Evolutionary conservation across 306 rosid genomes (phyloP), one percentile per base, ranked within the genome.

Genomic region (Lupinus albus): DNA sequence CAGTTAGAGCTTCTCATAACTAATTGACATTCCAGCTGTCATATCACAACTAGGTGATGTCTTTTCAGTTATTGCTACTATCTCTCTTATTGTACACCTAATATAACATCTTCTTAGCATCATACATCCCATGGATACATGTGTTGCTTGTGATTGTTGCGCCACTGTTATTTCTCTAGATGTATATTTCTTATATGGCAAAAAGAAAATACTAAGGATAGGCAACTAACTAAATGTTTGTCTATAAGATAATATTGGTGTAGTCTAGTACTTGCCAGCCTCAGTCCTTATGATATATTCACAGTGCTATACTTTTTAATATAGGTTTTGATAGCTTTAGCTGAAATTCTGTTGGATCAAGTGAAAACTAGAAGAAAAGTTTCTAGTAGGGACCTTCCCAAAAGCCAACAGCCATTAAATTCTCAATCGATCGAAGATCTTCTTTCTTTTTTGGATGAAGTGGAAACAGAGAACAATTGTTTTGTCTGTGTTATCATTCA

Each of bases 361-460:
- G 50, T 86, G 80, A 93, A 84, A 84, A 50, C 76, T 68, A 84
- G 78, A 72, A 68, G 59, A 47, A 82, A 13, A 55, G 73, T 68
- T 75, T 59, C 80, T 17, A 25, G 73, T 13, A 81, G 80, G 68
- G 83, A 71, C 68, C 58, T 50, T 4, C 54, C 89, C 33, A 88
- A 73, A 80, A 72, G 48, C 21, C 87, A 83, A 47, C 93, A 77
- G 55, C 80, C 88, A 50, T 83, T 80, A 76, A 88, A 41, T 78
- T 76, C 92, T 57, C 87, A 80, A 59, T 88, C 99, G 59, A 75
- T 86, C 72, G 97, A 88, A 11, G 95, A 90, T 61, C 83, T 89
- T 78, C 90, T 93, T 50, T 78, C 87, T 61, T 86, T 84, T 74
- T 82, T 93, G 83, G 80, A 85, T 76, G 88, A 76, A 71, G 83